Conservation (phyloP, 345 rosid species). For the Eucalyptus urophylla region DNA sequence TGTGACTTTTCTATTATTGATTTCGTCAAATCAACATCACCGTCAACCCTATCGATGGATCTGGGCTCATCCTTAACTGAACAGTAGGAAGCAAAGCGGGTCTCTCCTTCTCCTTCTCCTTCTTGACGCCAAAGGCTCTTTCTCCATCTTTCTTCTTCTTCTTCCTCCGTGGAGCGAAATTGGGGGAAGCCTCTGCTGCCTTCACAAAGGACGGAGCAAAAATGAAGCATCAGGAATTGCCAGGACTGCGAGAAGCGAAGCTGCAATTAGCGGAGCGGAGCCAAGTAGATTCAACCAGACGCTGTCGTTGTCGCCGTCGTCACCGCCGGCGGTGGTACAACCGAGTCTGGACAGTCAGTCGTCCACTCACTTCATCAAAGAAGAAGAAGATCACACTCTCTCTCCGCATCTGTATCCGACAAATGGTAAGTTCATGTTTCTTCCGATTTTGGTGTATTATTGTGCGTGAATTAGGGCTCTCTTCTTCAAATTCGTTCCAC, state of each 20-base stretch:
- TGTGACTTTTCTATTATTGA: too few species aligned
- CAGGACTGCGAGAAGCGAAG: too few species aligned
- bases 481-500: not conserved
- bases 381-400: not conserved
- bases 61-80: not conserved
- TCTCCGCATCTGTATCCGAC: not conserved
- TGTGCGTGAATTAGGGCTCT: not conserved
- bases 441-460: not conserved
- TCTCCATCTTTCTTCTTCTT: too few species aligned
- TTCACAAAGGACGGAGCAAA: too few species aligned
- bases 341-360: not conserved
- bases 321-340: not conserved
- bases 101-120: too few species aligned
- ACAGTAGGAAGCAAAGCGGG: too few species aligned
- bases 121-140: too few species aligned
- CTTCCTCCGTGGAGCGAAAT: too few species aligned
- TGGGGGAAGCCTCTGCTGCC: too few species aligned
- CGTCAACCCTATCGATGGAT: not conserved
- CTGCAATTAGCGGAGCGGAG: too few species aligned
- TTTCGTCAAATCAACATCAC: fast-evolving
- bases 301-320: not conserved
- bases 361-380: not conserved
- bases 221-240: too few species aligned
- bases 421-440: not conserved
- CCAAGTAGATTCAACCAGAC: too few species aligned